Evolutionary conservation across 2,329 filamentous ascomycete species (phyloP), one percentile per base, ranked within the genome.

Genomic region (Penicillium hordei): DNA sequence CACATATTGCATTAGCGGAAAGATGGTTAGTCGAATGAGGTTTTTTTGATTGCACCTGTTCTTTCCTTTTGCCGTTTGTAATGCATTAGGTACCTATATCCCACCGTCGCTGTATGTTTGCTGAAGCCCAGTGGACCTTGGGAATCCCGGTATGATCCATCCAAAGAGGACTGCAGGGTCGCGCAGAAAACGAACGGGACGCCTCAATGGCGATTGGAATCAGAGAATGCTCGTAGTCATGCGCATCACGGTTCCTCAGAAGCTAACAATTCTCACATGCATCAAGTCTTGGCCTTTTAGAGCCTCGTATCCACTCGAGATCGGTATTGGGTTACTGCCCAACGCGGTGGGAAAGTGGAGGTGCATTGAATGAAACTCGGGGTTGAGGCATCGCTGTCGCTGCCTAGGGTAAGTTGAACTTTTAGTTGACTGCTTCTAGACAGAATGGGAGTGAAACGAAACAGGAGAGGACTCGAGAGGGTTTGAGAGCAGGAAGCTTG

Each of bases 1-100:
- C 40, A 54, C 42, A 62, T 59, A 23, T 60, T 23, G 52, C 60
- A 50, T 57, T 63, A 66, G 57, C 57, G 43, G 39, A 52, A 60
- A 54, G 44, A 58, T 51, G 61, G 61, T 63, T 60, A 65, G 63
- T 64, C 43, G 55, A 64, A 49, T 42, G 48, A 60, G 10, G 49
- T 36, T 60, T 57, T 42, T 56, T 60, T 29, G 42, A 23, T 58
- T 43, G 39, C 42, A 49, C 48, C 25, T 25, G 25, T 57, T 49
- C 39, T 15, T 44, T 34, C 48, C 21, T n/a, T 49, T 13, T 42
- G 12, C 21, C 45, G 9, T 25, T 4, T 50, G 8, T 17, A 25
- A 36, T 17, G 40, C 42, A 17, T 44, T 12, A 39, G 33, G 13
- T 3, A 29, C 27, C 13, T 15, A 42, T 40, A 21, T 36, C 49